These are phyloP conservation scores for Hevea brasiliensis DNA, from an alignment of 345 rosid genomes.

Conservation along the genomic window DNA sequence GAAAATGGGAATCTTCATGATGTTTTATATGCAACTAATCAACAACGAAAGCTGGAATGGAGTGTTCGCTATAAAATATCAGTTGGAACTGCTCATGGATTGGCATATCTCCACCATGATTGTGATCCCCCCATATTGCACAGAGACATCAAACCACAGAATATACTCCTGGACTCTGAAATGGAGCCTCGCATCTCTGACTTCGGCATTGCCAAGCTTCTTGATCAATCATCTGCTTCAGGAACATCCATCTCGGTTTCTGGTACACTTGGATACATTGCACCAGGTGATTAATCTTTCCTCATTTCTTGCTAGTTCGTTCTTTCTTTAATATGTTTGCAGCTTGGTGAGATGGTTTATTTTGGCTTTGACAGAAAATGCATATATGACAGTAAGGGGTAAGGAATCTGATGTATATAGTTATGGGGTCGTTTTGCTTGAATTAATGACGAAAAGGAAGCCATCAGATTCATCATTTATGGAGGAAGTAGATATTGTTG, in stretches of 20 bases:
- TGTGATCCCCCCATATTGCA: conserved; percentile 75
- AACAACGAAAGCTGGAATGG: conserved; percentile 51
- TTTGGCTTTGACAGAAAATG: conserved; percentile 50
- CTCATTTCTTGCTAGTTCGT: neutral
- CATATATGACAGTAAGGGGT: conserved; percentile 45
- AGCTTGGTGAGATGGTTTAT: neutral
- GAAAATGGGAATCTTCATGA: conserved; percentile 76
- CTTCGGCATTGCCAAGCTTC: conserved; percentile 72
- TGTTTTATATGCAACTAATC: conserved; percentile 41
- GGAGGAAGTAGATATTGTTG: conserved; percentile 42
- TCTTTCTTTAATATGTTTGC: neutral
- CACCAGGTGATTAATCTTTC: conserved; percentile 56
- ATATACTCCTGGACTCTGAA: conserved; percentile 67
- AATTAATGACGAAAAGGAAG: conserved; percentile 24
- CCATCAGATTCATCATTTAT: conserved; percentile 16
- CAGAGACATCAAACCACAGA: conserved; percentile 77
- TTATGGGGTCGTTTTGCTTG: conserved; percentile 31
- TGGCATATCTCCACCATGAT: conserved; percentile 78
- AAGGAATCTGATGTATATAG: conserved; percentile 37
- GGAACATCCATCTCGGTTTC: conserved; percentile 30
- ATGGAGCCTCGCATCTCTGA: conserved; percentile 82
- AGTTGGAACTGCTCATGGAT: conserved; percentile 66
- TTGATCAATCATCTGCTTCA: conserved; percentile 51
- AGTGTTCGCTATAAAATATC: conserved; percentile 57
- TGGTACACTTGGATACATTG: conserved; percentile 87